Evolutionary conservation across 2,329 filamentous ascomycete genomes (phyloP).

Genomic region (Beauveria sp.): DNA sequence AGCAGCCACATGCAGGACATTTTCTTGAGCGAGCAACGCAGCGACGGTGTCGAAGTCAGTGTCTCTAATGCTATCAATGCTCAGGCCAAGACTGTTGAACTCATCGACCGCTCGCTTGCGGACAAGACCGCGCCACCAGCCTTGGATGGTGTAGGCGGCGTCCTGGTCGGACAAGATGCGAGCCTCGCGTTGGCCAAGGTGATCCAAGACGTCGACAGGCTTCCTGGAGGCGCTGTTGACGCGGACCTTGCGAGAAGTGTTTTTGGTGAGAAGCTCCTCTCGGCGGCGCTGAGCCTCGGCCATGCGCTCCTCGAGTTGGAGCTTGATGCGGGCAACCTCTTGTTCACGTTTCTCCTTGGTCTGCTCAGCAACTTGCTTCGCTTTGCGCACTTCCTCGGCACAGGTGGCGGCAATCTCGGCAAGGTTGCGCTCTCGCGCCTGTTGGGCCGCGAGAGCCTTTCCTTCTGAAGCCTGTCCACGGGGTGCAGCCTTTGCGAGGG

Average conservation of each 20-base stretch:
- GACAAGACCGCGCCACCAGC: constrained; percentile 57
- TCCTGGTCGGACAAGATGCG: constrained; percentile 46
- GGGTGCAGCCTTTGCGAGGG: constrained; percentile 62
- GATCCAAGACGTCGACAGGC: constrained; percentile 39
- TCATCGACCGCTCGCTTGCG: constrained; percentile 54
- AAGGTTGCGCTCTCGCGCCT: constrained; percentile 71
- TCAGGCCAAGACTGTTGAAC: constrained; percentile 60
- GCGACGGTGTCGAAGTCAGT: constrained; percentile 70
- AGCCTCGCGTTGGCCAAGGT: constrained; percentile 40
- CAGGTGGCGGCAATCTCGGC: constrained; percentile 75
- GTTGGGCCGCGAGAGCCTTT: constrained; percentile 66
- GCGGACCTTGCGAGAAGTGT: constrained; percentile 43
- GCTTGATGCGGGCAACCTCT: constrained; percentile 59
- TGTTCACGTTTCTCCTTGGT: constrained; percentile 75
- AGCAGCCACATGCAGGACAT: constrained; percentile 58
- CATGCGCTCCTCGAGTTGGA: constrained; percentile 73
- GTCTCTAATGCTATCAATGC: constrained; percentile 61
- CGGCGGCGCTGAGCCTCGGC: constrained; percentile 69
- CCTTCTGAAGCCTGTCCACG: constrained; percentile 64
- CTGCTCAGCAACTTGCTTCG: constrained; percentile 73
- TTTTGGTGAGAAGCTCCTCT: constrained; percentile 53
- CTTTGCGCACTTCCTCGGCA: constrained; percentile 74
- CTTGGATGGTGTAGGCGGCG: constrained; percentile 60
- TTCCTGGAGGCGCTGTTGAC: constrained; percentile 48
- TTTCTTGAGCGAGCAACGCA: constrained; percentile 57